Percentiles rank a stretch among this genome's conserved stretches.
phyloP scores from a whole-genome alignment of 2,329 filamentous ascomycete species.

The Penicillium brasilianum region DNA sequence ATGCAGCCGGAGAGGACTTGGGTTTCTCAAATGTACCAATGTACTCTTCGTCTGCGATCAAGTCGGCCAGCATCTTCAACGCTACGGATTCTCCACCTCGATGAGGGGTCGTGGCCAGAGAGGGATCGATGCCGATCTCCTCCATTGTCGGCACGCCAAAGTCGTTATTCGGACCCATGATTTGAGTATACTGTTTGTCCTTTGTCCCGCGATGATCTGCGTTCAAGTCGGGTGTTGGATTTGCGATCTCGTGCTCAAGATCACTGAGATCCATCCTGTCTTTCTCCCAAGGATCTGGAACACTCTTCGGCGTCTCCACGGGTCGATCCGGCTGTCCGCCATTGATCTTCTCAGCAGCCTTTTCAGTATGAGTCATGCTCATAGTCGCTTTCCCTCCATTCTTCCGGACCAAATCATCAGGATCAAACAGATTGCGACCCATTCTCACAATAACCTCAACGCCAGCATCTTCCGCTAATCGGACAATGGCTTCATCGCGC shows the following conservation, averaged over 20 bases:
- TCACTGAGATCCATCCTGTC: slow-evolving; percentile 62
- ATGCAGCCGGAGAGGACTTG: slow-evolving; percentile 73
- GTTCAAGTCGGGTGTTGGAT: slow-evolving; percentile 65
- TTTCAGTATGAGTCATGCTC: slow-evolving; percentile 71
- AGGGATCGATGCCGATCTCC: slow-evolving; percentile 68
- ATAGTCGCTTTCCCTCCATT: slow-evolving; percentile 74
- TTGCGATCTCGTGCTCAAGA: slow-evolving; percentile 62
- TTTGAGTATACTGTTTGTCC: slow-evolving; percentile 63
- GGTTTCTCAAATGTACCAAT: slow-evolving; percentile 77
- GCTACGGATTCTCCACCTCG: slow-evolving; percentile 73
- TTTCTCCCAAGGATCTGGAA: slow-evolving; percentile 62
- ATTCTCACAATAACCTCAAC: slow-evolving; percentile 68
- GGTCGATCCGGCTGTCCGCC: slow-evolving; percentile 64
- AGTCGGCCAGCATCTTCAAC: slow-evolving; percentile 61
- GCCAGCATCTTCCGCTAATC: slow-evolving; percentile 67
- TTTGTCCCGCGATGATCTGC: slow-evolving; percentile 56
- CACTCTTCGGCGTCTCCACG: slow-evolving; percentile 60
- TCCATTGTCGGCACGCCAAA: slow-evolving; percentile 73
- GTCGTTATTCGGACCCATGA: slow-evolving; percentile 70
- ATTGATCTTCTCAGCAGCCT: slow-evolving; percentile 64
- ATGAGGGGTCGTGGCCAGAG: slow-evolving; percentile 66
- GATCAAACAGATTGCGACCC: slow-evolving; percentile 75
- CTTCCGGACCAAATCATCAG: slow-evolving; percentile 68
- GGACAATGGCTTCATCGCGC: slow-evolving; percentile 64
- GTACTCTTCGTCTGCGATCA: slow-evolving; percentile 68